Evolutionary conservation across 2,329 filamentous ascomycete genomes (phyloP).

Genomic region (Knufia fluminis): DNA sequence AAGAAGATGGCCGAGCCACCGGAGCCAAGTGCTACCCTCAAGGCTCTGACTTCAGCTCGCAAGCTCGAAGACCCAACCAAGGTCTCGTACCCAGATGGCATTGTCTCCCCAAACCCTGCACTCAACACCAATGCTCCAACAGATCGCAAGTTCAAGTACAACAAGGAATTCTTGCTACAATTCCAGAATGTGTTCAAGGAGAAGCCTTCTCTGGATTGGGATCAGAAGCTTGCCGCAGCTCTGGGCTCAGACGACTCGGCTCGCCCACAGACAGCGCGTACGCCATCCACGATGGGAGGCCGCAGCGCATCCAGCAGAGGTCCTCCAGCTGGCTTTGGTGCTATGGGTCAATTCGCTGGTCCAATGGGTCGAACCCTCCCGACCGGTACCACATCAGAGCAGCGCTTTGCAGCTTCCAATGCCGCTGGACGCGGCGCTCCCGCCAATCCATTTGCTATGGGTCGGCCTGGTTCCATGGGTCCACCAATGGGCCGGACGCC

Average conservation of each 20-base stretch:
- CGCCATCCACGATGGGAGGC: constrained; percentile 40
- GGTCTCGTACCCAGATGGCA: constrained; percentile 70
- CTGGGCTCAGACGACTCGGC: constrained; percentile 67
- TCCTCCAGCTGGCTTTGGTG: constrained; percentile 38
- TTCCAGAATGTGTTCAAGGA: constrained; percentile 96
- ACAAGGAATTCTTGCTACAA: constrained; percentile 88
- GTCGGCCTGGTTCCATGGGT: constrained; percentile 49
- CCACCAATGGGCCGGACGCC: constrained; percentile 56
- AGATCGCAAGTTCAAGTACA: constrained; percentile 83
- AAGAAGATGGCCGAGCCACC: constrained; percentile 80
- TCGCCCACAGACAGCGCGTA: constrained; percentile 49
- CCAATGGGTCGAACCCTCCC: constrained; percentile 50
- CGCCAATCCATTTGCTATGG: constrained; percentile 50
- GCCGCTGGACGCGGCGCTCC: constrained; percentile 36
- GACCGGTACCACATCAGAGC: constrained; percentile 64
- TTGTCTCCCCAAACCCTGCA: constrained; percentile 84
- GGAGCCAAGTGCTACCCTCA: constrained; percentile 87
- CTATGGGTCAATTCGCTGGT: constrained; percentile 62
- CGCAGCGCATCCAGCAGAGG: constrained; percentile 45
- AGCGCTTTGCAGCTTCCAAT: constrained; percentile 61
- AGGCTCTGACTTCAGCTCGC: constrained; percentile 82
- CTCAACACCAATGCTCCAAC: constrained; percentile 66
- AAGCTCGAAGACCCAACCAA: constrained; percentile 73
- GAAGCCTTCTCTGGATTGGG: constrained; percentile 90
- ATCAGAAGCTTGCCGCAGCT: constrained; percentile 74